Conservation (phyloP, 306 rosid genomes). For the Lathyrus sativus region DNA sequence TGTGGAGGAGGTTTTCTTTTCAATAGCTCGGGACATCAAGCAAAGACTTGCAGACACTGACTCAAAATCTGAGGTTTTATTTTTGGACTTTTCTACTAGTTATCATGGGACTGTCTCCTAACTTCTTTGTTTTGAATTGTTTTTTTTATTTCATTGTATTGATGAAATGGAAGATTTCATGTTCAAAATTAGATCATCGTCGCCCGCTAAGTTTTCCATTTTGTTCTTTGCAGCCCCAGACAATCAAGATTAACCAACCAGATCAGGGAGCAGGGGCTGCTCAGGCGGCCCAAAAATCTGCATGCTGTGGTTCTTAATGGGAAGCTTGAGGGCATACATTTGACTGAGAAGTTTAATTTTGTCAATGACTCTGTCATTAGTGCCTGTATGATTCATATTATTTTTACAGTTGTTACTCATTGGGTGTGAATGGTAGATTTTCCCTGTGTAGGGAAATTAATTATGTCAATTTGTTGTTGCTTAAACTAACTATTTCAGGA, state of each 20-base stretch:
- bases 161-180: slow-evolving; percentile 25
- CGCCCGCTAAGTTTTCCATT: slow-evolving; percentile 8
- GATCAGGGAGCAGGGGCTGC: slow-evolving; percentile 73
- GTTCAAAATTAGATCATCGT: slow-evolving; percentile 1
- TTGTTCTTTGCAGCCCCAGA: slow-evolving; percentile 73
- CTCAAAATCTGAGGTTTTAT: slow-evolving; percentile 77
- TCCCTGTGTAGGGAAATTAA: slow-evolving; percentile 46
- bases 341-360: slow-evolving; percentile 61
- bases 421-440: slow-evolving; percentile 74
- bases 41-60: slow-evolving; percentile 93
- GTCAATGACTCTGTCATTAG: slow-evolving; percentile 52
- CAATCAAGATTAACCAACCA: slow-evolving; percentile 82
- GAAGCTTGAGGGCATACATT: slow-evolving; percentile 42
- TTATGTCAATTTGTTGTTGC: slow-evolving; percentile 54
- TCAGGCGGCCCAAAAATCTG: slow-evolving; percentile 71
- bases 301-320: slow-evolving; percentile 81
- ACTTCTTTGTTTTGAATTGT: not conserved
- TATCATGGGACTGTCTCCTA: slow-evolving; percentile 25
- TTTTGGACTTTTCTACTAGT: slow-evolving; percentile 25
- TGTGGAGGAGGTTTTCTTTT: slow-evolving; percentile 97
- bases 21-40: slow-evolving; percentile 94
- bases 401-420: slow-evolving; percentile 47
- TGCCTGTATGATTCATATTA: slow-evolving; percentile 54
- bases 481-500: slow-evolving; percentile 8
- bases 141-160: not conserved